Conservation (phyloP, 257 asterid genomes). For the Nicotiana undulata region DNA sequence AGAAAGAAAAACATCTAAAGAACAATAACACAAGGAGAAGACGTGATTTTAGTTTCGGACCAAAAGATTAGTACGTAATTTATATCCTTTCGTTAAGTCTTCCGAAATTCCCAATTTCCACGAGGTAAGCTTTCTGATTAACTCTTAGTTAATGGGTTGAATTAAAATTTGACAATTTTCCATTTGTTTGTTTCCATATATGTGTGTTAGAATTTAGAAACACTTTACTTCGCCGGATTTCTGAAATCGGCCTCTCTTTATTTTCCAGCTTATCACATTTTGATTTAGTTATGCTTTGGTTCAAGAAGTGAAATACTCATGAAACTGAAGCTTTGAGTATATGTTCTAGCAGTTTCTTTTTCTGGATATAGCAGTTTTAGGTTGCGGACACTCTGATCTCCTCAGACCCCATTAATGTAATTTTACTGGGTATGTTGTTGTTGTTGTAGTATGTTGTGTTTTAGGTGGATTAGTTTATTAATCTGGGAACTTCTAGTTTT, state of each 20-base stretch:
- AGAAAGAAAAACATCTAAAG: neutral
- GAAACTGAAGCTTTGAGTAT: neutral
- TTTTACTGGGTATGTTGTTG: too few species aligned
- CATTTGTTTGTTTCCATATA: too few species aligned
- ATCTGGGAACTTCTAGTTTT: neutral
- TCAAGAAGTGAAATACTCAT: neutral
- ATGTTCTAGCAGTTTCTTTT: neutral
- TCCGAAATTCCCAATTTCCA: slow-evolving; percentile 12
- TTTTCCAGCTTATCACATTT: neutral
- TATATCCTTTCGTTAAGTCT: slow-evolving; percentile 18
- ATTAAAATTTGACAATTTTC: neutral
- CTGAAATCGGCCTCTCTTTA: too few species aligned
- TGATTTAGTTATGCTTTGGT: neutral
- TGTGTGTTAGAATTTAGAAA: neutral
- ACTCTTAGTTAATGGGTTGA: neutral
- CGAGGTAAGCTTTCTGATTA: slow-evolving; percentile 24
- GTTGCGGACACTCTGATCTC: too few species aligned
- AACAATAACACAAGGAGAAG: neutral
- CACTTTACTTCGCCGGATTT: neutral
- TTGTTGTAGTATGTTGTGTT: too few species aligned
- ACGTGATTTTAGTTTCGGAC: neutral
- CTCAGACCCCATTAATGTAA: too few species aligned
- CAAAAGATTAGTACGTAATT: neutral
- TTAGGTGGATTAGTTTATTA: neutral
- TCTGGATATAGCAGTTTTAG: neutral